Evolutionary conservation across 345 rosid genomes (phyloP).

Genomic region (Salix purpurea): DNA sequence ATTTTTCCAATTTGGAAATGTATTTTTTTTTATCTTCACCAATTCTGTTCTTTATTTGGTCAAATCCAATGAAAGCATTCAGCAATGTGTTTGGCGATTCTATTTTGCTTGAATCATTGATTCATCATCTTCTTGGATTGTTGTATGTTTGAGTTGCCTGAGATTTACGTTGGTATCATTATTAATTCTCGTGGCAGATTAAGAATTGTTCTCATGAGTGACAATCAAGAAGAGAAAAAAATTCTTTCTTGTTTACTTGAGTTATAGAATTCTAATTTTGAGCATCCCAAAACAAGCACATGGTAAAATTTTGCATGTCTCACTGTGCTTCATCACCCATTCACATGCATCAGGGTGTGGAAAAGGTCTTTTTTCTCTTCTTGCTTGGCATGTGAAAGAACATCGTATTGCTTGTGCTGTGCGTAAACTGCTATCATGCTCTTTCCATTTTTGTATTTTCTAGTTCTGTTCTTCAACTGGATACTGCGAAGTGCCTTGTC

Average conservation of each 20-base stretch:
- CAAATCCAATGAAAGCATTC: too few species aligned
- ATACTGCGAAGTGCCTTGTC: neutral
- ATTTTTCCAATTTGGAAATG: neutral
- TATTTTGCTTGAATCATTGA: neutral
- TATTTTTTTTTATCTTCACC: neutral
- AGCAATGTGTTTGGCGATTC: too few species aligned
- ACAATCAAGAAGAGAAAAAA: neutral
- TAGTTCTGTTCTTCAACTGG: neutral
- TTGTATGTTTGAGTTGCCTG: neutral
- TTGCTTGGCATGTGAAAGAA: neutral
- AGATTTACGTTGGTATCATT: neutral
- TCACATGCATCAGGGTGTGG: neutral
- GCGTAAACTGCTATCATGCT: neutral
- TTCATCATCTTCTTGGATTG: neutral
- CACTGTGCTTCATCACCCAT: neutral
- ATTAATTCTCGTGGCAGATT: neutral
- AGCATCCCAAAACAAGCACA: neutral
- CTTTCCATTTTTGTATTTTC: neutral
- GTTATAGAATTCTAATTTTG: neutral
- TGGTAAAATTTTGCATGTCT: neutral
- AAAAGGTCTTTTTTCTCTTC: neutral
- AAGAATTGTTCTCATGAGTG: neutral
- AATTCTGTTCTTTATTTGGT: neutral
- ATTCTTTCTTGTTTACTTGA: neutral
- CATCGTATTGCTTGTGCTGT: neutral